Evolutionary conservation across 2,329 filamentous ascomycete species (phyloP), one percentile per base, ranked within the genome.

Genomic region (Dothiorella sarmentorum): DNA sequence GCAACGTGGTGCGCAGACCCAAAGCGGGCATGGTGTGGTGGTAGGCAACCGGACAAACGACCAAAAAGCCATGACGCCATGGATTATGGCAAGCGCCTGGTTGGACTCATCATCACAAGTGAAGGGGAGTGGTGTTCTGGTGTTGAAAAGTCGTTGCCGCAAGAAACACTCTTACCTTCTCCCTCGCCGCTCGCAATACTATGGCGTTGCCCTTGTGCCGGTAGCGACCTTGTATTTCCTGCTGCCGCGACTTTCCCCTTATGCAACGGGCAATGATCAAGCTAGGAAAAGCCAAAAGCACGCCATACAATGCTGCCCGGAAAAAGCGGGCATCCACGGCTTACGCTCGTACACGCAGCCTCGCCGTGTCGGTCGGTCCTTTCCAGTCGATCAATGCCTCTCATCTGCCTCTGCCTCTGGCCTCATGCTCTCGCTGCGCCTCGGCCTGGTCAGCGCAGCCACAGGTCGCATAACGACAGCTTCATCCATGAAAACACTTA

Each of bases 231-330:
- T 53, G 35, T 45, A 29, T 26, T 45, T 24, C 24, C 31, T 15
- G 4, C 24, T 22, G 49, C 49, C 22, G 15, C 20, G 20, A 42
- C 22, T 42, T 53, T 18, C 49, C 49, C 26, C n/a, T 53, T 53
- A 20, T 20, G 49, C 22, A 40, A 9, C 49, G 49, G 33, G 24
- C 27, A 27, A 18, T 29, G 33, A 6, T 40, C 49, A 20, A 53
- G 49, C 49, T 53, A 53, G 49, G 49, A 40, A 53, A 53, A 53
- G 49, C 35, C 35, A 53, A 53, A 53, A 53, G 49, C 49, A 53
- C 49, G 49, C 35, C 49, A 53, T 53, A 13, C 35, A 33, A 6
- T 42, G 6, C n/a, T 4, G 35, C 49, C 49, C 37, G 20, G 49
- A 40, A 53, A 53, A 22, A 18, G 45, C 45, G 29, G 45, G 29